Percentiles rank a stretch among this genome's conserved stretches.
Conservation (phyloP, 305 asterid genomes). For the Ajuga reptans region DNA sequence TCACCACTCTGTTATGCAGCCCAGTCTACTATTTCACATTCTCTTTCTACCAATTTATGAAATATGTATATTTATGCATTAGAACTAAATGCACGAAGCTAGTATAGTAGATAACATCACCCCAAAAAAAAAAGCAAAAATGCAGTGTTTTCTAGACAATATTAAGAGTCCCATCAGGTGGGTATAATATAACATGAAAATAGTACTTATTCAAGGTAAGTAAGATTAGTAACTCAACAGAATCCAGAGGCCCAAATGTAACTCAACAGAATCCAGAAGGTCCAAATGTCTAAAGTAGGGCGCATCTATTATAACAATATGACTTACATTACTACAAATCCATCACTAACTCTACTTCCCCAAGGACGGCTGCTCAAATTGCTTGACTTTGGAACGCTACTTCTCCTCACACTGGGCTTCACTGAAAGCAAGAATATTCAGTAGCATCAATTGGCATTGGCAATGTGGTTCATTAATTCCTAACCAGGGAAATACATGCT, state of each 20-base stretch:
- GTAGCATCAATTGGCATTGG: background rate
- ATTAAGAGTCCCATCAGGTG: background rate
- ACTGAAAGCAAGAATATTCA: conserved; percentile 38
- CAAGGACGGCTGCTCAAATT: conserved; percentile 34
- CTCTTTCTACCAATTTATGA: background rate
- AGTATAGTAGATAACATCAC: background rate
- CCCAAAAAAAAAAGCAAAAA: background rate
- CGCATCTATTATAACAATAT: conserved; percentile 24
- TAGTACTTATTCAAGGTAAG: background rate
- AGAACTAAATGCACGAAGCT: background rate
- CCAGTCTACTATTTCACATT: background rate
- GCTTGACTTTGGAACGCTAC: conserved; percentile 43
- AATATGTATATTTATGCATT: no score
- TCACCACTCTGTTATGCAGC: background rate
- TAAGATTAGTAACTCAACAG: background rate
- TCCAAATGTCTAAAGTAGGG: conserved; percentile 4
- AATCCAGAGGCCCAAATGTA: conserved; percentile 5
- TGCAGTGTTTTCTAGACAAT: background rate
- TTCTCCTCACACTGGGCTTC: conserved; percentile 44
- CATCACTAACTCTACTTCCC: conserved; percentile 58
- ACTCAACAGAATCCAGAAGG: conserved; percentile 3
- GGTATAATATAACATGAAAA: background rate
- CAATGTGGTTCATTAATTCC: background rate
- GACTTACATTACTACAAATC: conserved; percentile 46
- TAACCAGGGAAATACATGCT: background rate